phyloP scores from a whole-genome alignment of 306 rosid genomes.

The Acacia crassicarpa region DNA sequence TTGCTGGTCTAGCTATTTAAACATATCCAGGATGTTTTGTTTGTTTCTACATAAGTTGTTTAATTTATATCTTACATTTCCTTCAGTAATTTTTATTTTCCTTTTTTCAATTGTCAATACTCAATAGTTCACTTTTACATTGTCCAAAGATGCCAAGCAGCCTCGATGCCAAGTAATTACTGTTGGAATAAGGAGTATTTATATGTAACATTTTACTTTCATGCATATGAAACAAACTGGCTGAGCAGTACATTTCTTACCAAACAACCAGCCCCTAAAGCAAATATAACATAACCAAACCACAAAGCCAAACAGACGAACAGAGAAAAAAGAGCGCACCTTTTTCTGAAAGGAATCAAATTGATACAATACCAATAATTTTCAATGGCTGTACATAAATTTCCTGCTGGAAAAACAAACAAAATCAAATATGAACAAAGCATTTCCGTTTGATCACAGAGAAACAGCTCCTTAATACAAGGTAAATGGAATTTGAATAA shows the following conservation, averaged over 20 bases:
- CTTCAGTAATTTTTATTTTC: not conserved
- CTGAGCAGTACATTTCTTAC: not conserved
- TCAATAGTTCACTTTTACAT: constrained; percentile 1
- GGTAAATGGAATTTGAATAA: not conserved
- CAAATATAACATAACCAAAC: constrained; percentile 16
- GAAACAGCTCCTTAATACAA: constrained; percentile 7
- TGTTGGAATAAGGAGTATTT: constrained; percentile 9
- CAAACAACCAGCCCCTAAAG: constrained; percentile 24
- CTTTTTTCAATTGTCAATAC: not conserved
- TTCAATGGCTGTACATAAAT: constrained; percentile 10
- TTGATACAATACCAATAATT: constrained; percentile 30
- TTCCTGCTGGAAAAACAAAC: constrained; percentile 25
- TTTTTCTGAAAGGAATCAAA: constrained; percentile 42
- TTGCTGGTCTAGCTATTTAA: constrained; percentile 15
- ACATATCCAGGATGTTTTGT: constrained; percentile 5
- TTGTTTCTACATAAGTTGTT: constrained; percentile 9
- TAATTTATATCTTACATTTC: constrained; percentile 7
- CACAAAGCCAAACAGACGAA: constrained; percentile 6
- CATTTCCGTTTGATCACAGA: constrained; percentile 28
- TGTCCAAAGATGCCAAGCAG: not conserved
- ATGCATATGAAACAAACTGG: constrained; percentile 15
- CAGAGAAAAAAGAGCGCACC: constrained; percentile 5
- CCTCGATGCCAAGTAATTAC: constrained; percentile 7
- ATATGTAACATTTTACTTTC: constrained; percentile 8
- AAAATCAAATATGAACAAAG: constrained; percentile 4